Evolutionary conservation across 164 flowering plant species (phyloP), one percentile per base, ranked within the genome.

Genomic region (Liquidambar formosana): DNA sequence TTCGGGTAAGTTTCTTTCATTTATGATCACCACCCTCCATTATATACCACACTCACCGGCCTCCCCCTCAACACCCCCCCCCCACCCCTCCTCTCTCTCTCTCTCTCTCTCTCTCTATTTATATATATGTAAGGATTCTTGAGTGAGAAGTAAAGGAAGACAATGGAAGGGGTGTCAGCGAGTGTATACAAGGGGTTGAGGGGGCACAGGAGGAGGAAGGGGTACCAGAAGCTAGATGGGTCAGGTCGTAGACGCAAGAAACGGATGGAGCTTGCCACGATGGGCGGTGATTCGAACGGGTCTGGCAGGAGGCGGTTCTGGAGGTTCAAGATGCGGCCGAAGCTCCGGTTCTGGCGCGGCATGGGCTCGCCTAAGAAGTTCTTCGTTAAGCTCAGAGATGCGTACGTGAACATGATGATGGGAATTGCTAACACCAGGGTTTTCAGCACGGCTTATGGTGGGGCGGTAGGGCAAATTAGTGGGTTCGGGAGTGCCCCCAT

Each of bases 361-460:
- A 12, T 49, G 38, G 4, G 65, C 2, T 75, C 86, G 3, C 87
- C 90, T 0, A 88, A 81, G 87, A 87, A 72, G 66, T 62, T 87
- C 15, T 49, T 91, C 1, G 16, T 65, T 0, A 69, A 85, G 69
- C 76, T 93, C 4, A 76, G 97, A 1, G 98, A 93, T 69, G 90
- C 81, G 14, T 93, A 93, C 71, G 95, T 89, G 64, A 88, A 77
- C 8, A 79, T 89, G 88, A 91, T 93, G 98, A 71, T 88, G 51
- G 65, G 80, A 16, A 25, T 92, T 4, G 87, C 96, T 0, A 80
- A 73, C 46, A 73, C 94, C n/a, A 44, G 84, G 18, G 76, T 72
- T 15, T 19, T 70, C 41, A 41, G 25, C 5, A 28, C 72, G 9
- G 84, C 84, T 5, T 67, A 67, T 52, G 81, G 80, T 1, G 84